A percentile compares a stretch with the other conserved stretches of the same genome.
phyloP scores from a whole-genome alignment of 345 rosid species.

The Litchi chinensis region DNA sequence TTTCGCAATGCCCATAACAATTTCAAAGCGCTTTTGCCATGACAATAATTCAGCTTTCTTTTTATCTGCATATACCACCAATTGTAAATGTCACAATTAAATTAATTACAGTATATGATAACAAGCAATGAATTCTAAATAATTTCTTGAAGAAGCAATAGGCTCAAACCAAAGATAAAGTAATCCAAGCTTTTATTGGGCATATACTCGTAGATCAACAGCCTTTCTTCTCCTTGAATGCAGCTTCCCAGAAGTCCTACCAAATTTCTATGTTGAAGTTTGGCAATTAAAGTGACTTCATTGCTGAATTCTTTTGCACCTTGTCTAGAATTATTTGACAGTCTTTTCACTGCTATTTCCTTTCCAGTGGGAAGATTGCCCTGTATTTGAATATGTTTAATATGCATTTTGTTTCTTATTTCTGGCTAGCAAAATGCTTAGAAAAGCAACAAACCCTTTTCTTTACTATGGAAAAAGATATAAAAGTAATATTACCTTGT shows the following conservation, averaged over 20 bases:
- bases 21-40: conserved; percentile 17
- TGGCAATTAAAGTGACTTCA: conserved; percentile 32
- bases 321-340: conserved; percentile 39
- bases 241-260: conserved; percentile 13
- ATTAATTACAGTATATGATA: not conserved
- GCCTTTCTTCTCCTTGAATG: conserved; percentile 9
- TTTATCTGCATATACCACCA: conserved; percentile 1
- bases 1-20: conserved; percentile 19
- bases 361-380: conserved; percentile 29
- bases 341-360: conserved; percentile 45
- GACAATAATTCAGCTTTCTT: not conserved
- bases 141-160: not conserved
- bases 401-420: not conserved
- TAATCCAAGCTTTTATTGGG: no score
- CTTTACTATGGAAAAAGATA: no score
- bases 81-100: not conserved
- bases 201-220: not conserved
- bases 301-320: conserved; percentile 36
- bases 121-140: not conserved
- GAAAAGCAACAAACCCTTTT: not conserved
- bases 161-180: not conserved
- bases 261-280: conserved; percentile 6
- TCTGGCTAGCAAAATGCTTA: not conserved
- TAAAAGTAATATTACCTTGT: not conserved
- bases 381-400: not conserved